A percentile compares a stretch with the other conserved stretches of the same genome.
These are phyloP conservation scores for Globisporangium spinosum DNA, from an alignment of 352 stramenopile genomes.

Conservation along the genomic window DNA sequence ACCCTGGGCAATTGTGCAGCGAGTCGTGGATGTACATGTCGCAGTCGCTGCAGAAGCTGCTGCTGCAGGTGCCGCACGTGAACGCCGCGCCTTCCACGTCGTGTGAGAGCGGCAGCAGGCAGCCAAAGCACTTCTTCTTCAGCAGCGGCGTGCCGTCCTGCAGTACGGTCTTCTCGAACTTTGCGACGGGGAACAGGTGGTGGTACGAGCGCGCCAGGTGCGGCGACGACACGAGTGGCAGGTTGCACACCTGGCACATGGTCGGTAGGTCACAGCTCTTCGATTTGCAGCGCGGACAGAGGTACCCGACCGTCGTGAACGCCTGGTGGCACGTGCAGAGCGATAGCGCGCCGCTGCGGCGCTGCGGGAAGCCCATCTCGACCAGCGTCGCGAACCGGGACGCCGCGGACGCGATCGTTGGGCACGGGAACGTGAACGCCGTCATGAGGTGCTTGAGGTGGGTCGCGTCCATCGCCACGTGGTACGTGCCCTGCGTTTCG, in stretches of 20 bases:
- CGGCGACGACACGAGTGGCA: constrained; percentile 95
- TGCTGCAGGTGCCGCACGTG: constrained; percentile 87
- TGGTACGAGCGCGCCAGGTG: constrained; percentile 97
- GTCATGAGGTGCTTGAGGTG: constrained; percentile 93
- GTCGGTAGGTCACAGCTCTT: constrained; percentile 94
- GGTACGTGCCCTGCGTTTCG: constrained; percentile 91
- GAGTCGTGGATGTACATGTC: constrained; percentile 98
- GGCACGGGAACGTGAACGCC: constrained; percentile 93
- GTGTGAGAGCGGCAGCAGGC: constrained; percentile 48
- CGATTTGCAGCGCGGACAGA: constrained; percentile 93
- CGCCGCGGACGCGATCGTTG: constrained; percentile 70
- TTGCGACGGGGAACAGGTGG: constrained; percentile 96
- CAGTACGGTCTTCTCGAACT: constrained; percentile 84
- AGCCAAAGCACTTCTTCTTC: constrained; percentile 77
- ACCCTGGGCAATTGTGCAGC: constrained; percentile 98
- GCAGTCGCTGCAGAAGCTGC: constrained; percentile 95
- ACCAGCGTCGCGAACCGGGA: constrained; percentile 73
- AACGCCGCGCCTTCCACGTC: constrained; percentile 58
- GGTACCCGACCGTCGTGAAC: constrained; percentile 89
- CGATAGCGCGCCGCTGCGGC: constrained; percentile 66
- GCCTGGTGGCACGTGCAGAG: constrained; percentile 83
- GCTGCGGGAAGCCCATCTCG: constrained; percentile 84
- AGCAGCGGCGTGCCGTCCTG: constrained; percentile 23
- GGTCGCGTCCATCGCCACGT: constrained; percentile 90
- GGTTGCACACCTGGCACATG: constrained; percentile 94